Conservation (phyloP, 2,329 filamentous ascomycete species). For the Arthrobotrys musiformis region DNA sequence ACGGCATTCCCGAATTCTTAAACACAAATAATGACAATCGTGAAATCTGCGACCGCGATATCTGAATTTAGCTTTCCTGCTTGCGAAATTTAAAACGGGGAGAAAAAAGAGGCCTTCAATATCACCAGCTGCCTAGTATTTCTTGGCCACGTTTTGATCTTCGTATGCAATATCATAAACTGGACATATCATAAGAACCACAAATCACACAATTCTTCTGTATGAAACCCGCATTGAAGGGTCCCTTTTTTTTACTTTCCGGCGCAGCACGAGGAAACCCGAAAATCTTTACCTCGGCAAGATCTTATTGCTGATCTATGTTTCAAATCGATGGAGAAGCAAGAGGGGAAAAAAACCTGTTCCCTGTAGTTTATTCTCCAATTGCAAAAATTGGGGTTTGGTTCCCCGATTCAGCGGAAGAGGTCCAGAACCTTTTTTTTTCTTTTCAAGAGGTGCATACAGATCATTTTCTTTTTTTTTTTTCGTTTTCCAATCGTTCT, state of each 20-base stretch:
- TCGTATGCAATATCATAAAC: conserved; percentile 8
- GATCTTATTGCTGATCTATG: conserved; percentile 23
- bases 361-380: not conserved
- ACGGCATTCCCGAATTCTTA: conserved; percentile 2
- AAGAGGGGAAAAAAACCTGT: not conserved
- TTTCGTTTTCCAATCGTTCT: too few relatives aligned
- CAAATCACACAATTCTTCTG: not conserved
- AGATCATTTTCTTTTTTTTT: not conserved
- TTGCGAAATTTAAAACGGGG: not conserved
- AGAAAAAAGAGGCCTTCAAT: not conserved
- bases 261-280: not conserved
- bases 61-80: not conserved
- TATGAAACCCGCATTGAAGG: not conserved
- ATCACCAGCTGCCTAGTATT: conserved; percentile 26
- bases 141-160: conserved; percentile 22
- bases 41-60: not conserved
- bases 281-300: conserved; percentile 22
- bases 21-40: not conserved
- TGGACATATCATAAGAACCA: conserved; percentile 9
- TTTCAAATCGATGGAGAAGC: conserved; percentile 10
- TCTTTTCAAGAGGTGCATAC: not conserved
- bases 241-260: too few relatives aligned
- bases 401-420: conserved; percentile 11
- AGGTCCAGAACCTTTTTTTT: not conserved
- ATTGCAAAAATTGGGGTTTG: not conserved